These are phyloP conservation scores for Hypoxylon rubiginosum DNA, from an alignment of 2,329 filamentous ascomycete species.

Conservation along the genomic window DNA sequence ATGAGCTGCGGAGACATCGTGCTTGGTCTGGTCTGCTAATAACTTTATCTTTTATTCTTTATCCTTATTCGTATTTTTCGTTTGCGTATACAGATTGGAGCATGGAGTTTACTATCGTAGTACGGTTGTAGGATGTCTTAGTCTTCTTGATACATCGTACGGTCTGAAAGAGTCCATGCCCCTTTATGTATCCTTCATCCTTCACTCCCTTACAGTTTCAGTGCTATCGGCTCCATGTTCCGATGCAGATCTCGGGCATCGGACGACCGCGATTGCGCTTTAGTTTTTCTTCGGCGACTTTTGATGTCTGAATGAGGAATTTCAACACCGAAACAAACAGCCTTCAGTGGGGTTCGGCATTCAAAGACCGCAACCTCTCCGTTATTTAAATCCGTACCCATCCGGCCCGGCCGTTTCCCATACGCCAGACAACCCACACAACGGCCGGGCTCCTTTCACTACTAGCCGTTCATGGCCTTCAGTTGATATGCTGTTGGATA, in stretches of 20 bases:
- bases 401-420: neutral
- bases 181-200: neutral
- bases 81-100: neutral
- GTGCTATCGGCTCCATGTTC: neutral
- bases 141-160: neutral
- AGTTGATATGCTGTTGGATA: too few species aligned
- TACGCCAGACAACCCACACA: neutral
- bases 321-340: neutral
- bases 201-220: too few species aligned
- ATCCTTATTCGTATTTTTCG: neutral
- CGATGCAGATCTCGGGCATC: neutral
- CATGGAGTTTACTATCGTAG: neutral
- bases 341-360: neutral
- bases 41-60: too few species aligned
- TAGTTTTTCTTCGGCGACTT: neutral
- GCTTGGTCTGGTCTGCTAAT: neutral
- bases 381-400: neutral
- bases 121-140: neutral
- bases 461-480: too few species aligned
- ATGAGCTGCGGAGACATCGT: slow-evolving; percentile 48
- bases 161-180: neutral
- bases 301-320: neutral
- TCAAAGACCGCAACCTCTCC: neutral
- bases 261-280: neutral
- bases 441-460: too few species aligned